phyloP scores from a whole-genome alignment of 306 rosid species.

The Gleditsia sinensis region DNA sequence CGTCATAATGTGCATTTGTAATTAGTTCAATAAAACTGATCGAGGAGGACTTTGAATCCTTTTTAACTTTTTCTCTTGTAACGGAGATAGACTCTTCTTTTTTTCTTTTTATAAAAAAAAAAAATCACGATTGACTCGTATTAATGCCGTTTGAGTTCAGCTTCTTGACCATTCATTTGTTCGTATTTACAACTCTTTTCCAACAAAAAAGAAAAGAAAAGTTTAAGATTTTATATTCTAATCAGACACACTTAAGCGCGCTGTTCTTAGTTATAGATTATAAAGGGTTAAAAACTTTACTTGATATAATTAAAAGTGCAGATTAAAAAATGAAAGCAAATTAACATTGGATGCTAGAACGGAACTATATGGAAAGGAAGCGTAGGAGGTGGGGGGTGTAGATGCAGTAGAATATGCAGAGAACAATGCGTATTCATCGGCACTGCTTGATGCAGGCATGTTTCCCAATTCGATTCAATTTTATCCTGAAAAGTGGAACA shows the following conservation, averaged over 20 bases:
- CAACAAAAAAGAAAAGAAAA: too few relatives aligned
- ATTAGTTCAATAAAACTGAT: neutral
- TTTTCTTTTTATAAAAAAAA: too few relatives aligned
- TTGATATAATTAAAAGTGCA: too few relatives aligned
- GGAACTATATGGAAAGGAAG: neutral
- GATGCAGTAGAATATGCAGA: slow-evolving; percentile 38
- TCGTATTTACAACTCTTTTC: neutral
- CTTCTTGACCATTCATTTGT: neutral
- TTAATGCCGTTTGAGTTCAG: neutral
- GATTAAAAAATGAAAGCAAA: too few relatives aligned
- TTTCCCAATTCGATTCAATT: slow-evolving; percentile 33
- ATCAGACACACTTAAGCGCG: too few relatives aligned
- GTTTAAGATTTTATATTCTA: too few relatives aligned
- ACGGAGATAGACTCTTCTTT: neutral
- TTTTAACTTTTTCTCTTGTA: neutral
- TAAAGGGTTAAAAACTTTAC: too few relatives aligned
- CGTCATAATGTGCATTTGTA: neutral
- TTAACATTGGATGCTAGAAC: slow-evolving; percentile 36
- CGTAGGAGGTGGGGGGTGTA: slow-evolving; percentile 42
- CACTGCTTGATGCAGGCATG: slow-evolving; percentile 51
- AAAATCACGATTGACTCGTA: neutral
- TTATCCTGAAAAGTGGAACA: slow-evolving; percentile 39
- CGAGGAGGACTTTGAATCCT: neutral
- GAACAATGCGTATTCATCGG: slow-evolving; percentile 42
- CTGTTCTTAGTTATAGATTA: too few relatives aligned